Conservation (phyloP, 2,329 filamentous ascomycete genomes). For the Beauveria rudraprayagi region DNA sequence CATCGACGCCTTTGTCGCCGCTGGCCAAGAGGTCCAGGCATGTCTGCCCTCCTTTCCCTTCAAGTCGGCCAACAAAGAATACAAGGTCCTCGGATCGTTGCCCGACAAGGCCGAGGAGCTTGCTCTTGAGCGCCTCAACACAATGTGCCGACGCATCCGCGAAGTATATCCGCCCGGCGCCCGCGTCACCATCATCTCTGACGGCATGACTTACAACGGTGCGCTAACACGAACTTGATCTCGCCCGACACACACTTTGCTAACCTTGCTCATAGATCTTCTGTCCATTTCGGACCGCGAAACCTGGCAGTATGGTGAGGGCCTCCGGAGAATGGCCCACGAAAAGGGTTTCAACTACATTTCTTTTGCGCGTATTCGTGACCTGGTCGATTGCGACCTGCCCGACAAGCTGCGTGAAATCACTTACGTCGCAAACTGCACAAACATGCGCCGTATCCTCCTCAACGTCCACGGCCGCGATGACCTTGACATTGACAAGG, state of each 20-base stretch:
- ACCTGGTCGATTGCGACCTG: slow-evolving; percentile 33
- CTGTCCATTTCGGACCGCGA: slow-evolving; percentile 38
- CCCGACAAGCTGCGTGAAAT: slow-evolving; percentile 35
- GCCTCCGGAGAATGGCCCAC: slow-evolving; percentile 29
- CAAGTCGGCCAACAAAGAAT: slow-evolving; percentile 26
- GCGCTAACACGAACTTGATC: not conserved
- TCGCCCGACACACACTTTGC: too few species aligned
- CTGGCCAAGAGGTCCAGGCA: slow-evolving; percentile 15
- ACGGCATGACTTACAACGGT: slow-evolving; percentile 48
- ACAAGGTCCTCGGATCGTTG: slow-evolving; percentile 23
- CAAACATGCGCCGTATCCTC: slow-evolving; percentile 22
- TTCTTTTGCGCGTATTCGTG: slow-evolving; percentile 36
- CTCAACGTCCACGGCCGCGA: slow-evolving; percentile 19
- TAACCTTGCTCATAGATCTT: slow-evolving; percentile 28
- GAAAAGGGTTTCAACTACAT: slow-evolving; percentile 33
- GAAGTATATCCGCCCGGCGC: slow-evolving; percentile 23
- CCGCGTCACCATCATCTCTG: slow-evolving; percentile 37
- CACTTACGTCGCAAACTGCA: slow-evolving; percentile 24
- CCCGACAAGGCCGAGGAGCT: slow-evolving; percentile 26
- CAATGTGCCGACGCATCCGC: slow-evolving; percentile 21
- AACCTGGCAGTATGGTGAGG: slow-evolving; percentile 41
- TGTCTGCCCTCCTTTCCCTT: slow-evolving; percentile 26
- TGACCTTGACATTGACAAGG: slow-evolving; percentile 21
- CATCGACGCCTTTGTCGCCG: slow-evolving; percentile 18
- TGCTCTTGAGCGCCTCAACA: slow-evolving; percentile 19